Percentiles rank a stretch among this genome's conserved stretches.
phyloP scores from a whole-genome alignment of 495 filamentous ascomycete genomes.

The Podospora pseudocomata region DNA sequence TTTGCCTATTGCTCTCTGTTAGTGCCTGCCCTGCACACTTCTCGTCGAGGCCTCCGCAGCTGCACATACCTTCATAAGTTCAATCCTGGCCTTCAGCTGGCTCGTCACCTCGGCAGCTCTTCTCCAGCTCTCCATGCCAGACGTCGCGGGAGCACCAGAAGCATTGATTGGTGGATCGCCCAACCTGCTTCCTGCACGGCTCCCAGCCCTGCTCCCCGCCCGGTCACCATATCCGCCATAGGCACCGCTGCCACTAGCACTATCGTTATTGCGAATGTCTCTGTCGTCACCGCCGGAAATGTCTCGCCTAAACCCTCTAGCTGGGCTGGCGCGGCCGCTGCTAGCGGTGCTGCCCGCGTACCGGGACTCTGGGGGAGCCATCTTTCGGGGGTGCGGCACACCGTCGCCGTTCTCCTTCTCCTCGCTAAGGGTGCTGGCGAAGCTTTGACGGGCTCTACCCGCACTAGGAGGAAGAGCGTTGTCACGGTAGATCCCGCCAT shows the following conservation, averaged over 20 bases:
- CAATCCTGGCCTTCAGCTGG: constrained; percentile 93
- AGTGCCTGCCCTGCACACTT: not conserved
- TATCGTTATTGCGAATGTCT: constrained; percentile 24
- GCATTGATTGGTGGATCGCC: constrained; percentile 29
- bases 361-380: constrained; percentile 52
- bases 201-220: constrained; percentile 38
- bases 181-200: constrained; percentile 44
- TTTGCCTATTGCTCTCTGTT: constrained; percentile 1
- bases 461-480: constrained; percentile 37
- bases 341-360: constrained; percentile 48
- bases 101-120: constrained; percentile 98
- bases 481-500: constrained; percentile 55
- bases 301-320: constrained; percentile 39
- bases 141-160: constrained; percentile 41
- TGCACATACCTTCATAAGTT: constrained; percentile 60
- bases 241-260: constrained; percentile 23
- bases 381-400: constrained; percentile 43
- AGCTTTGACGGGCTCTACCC: constrained; percentile 57
- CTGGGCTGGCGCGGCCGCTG: constrained; percentile 56
- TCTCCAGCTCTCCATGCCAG: constrained; percentile 88
- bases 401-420: constrained; percentile 73
- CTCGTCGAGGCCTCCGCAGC: not conserved
- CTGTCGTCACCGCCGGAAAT: constrained; percentile 21
- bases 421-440: constrained; percentile 68
- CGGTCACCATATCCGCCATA: constrained; percentile 30